Base-by-base conservation (phyloP, 441 rosid genomes). In the Viola pubescens region DNA sequence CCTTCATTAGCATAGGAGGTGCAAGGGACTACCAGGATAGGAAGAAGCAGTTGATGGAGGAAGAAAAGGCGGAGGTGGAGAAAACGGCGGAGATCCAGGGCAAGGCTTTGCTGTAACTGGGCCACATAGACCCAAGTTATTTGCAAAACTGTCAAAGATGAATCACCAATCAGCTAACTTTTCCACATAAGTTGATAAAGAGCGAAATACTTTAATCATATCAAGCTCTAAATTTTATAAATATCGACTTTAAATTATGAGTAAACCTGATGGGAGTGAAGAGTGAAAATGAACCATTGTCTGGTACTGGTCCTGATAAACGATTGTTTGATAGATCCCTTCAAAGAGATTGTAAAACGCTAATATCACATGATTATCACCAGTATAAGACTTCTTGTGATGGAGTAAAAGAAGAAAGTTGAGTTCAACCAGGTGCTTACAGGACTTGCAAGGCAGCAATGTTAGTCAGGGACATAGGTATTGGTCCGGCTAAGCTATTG, bases 281-380 rank as follows among this genome's bases (percentile, higher is more conserved):
- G n/a, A 86, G 77, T 64, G 97, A 88, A 70, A 91, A 91, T 37
- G 97, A 91, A 56, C 97, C 96, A 71, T 80, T 86, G 66, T 86
- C 94, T 16, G 96, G 96, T 57, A 91, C 94, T 61, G 71, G 81
- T 66, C 98, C 96, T 45, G 88, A 83, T 45, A 94, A 95, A 56
- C 34, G 83, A 68, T 88, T 94, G 75, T 90, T 86, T 68, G 98
- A 94, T 42, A 94, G 82, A 79, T 94, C 98, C 85, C 98, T 94
- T 72, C 65, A 67, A 74, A 58, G 45, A 55, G 44, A 14, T 50
- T 44, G 38, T 10, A 14, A 34, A 42, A 52, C 9, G 46, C 43
- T 19, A 12, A 49, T 37, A 8, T 26, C 4, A 1, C 38, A 59
- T 37, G 38, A 59, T 3, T 37, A 45, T 13, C 61, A 39, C 54